Evolutionary conservation across 495 filamentous ascomycete species (phyloP), one percentile per base, ranked within the genome.

Genomic region (Hypoxylon perforatum): DNA sequence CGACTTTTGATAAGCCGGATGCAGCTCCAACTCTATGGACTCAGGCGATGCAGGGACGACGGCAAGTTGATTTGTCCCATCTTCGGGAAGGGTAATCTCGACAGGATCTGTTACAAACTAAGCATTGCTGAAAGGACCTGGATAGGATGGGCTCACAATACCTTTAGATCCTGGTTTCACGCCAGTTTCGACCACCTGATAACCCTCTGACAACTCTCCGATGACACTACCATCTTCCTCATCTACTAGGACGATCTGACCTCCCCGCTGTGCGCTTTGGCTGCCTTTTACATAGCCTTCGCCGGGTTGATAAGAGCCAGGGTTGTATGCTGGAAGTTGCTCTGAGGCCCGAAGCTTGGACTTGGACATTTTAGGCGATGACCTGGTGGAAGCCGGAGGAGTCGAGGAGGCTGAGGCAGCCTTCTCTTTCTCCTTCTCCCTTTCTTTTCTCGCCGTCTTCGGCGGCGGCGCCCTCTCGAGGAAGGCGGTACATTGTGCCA

Each of bases 171-270:
- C 95, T 22, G 87, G 86, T 65, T 90, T 85, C 52, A 99, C 82
- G 47, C 82, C 83, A 39, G 85, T 78, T 67, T 95, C 95, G 17
- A 93, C 83, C 25, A 97, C 81, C 45, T 93, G 80, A 69, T 92
- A 94, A 7, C 90, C 91, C 42, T 94, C 91, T 22, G 87, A 83
- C 59, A 99, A 82, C 73, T 97, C 95, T 25, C 95, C 96, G 15
- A 99, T 92, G 4, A 98, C 90, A 74, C 90, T 94, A 48, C 92
- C 95, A 82, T 99, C 89, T 64, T 98, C 94, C 71, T 99, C 95
- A 60, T 99, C 92, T 23, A 98, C 81, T 2, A 99, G 82, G n/a
- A 98, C 95, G 60, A 99, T 94, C 71, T 92, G 89, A 6, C 92
- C 92, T 6, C 77, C 78, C 25, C 67, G 73, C 38, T 81, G 77